Evolutionary conservation across 768 basidiomycete species (phyloP).

Genomic region (Brasilioporus rufonigricans): DNA sequence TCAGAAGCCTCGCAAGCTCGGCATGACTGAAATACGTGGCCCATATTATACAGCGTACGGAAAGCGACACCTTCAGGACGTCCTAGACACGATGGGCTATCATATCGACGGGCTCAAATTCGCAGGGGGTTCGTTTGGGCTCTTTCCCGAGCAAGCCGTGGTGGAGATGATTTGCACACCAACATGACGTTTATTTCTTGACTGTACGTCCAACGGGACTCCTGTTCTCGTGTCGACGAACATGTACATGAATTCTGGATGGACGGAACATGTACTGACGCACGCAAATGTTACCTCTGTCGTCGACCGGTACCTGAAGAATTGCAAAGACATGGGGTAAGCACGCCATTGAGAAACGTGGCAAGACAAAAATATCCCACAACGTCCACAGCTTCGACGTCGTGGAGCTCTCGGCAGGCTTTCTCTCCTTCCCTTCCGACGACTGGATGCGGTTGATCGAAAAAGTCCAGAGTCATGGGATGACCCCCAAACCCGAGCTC

Average conservation of each 20-base stretch:
- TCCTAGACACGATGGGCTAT: conserved; percentile 41
- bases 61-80: conserved; percentile 39
- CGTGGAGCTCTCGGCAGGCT: conserved; percentile 43
- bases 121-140: conserved; percentile 42
- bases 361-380: too few species aligned
- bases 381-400: conserved; percentile 38
- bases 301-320: conserved; percentile 15
- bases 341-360: background rate
- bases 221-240: background rate
- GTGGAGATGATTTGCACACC: conserved; percentile 40
- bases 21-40: conserved; percentile 44
- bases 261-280: conserved; percentile 15
- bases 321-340: conserved; percentile 12
- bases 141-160: conserved; percentile 41
- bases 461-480: conserved; percentile 36
- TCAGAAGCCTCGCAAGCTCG: conserved; percentile 35
- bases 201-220: conserved; percentile 40
- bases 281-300: conserved; percentile 1
- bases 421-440: conserved; percentile 44
- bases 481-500: conserved; percentile 43
- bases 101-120: conserved; percentile 47
- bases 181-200: conserved; percentile 39
- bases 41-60: conserved; percentile 45
- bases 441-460: conserved; percentile 43
- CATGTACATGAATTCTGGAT: background rate